phyloP scores from a whole-genome alignment of 495 filamentous ascomycete species.

The Sabuloglossum arenarium region DNA sequence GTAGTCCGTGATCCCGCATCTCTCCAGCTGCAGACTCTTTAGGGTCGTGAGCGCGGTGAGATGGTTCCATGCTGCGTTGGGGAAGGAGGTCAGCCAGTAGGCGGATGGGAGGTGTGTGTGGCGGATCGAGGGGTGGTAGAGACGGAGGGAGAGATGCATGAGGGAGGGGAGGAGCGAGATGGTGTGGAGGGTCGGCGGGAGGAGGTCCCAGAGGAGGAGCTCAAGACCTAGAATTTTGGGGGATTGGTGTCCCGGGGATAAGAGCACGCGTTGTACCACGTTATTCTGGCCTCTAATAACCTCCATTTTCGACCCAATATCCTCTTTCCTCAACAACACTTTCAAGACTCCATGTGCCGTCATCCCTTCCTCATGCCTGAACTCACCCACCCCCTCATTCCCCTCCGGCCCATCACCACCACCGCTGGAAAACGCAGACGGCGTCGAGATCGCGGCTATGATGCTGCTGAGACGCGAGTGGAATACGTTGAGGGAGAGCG shows the following conservation, averaged over 20 bases:
- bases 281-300: no score
- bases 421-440: not conserved
- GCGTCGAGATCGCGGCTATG: not conserved
- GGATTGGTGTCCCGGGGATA: not conserved
- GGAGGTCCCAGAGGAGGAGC: constrained; percentile 3
- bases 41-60: constrained; percentile 3
- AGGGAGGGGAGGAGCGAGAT: constrained; percentile 6
- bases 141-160: constrained; percentile 9
- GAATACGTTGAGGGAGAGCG: constrained; percentile 1
- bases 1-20: constrained; percentile 1
- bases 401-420: no score
- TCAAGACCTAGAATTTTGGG: not conserved
- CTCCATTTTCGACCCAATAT: no score
- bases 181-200: not conserved
- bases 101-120: not conserved
- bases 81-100: constrained; percentile 4
- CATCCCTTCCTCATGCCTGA: no score
- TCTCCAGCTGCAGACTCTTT: constrained; percentile 2
- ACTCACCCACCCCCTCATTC: no score
- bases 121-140: constrained; percentile 9
- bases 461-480: no score
- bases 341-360: no score
- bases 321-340: no score
- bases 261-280: no score
- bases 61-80: not conserved